phyloP scores from a whole-genome alignment of 495 filamentous ascomycete genomes.

The Penicillium crystallinum region DNA sequence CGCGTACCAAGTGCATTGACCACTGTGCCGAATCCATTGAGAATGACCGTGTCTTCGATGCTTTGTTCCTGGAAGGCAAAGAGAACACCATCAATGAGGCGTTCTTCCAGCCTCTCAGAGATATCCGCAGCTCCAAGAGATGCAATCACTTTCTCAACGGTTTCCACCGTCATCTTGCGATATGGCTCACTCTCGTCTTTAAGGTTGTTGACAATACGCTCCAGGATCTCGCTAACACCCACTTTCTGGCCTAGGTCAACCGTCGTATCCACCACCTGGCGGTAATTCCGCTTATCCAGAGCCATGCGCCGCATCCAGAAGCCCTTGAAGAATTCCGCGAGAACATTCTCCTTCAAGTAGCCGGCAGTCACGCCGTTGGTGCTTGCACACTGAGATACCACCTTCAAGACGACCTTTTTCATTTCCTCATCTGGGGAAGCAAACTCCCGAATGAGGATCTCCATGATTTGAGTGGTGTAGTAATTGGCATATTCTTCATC shows the following conservation, averaged over 20 bases:
- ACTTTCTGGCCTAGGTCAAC: slow-evolving; percentile 97
- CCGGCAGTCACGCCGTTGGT: slow-evolving; percentile 91
- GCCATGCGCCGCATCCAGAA: slow-evolving; percentile 99
- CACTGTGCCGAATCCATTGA: slow-evolving; percentile 98
- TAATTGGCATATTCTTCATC: slow-evolving; percentile 99
- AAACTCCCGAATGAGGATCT: slow-evolving; percentile 93
- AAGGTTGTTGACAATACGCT: slow-evolving; percentile 86
- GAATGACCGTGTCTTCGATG: slow-evolving; percentile 90
- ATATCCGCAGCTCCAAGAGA: slow-evolving; percentile 91
- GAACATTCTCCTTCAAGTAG: slow-evolving; percentile 91
- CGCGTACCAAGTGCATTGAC: slow-evolving; percentile 92
- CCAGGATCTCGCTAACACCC: slow-evolving; percentile 89
- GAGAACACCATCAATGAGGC: slow-evolving; percentile 93
- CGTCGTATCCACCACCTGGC: slow-evolving; percentile 96
- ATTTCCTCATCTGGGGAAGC: slow-evolving; percentile 97
- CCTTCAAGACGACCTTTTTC: slow-evolving; percentile 98
- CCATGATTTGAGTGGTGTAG: slow-evolving; percentile 98
- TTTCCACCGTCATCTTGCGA: slow-evolving; percentile 98
- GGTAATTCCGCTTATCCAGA: slow-evolving; percentile 91
- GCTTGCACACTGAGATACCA: slow-evolving; percentile 92
- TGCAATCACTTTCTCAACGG: slow-evolving; percentile 90
- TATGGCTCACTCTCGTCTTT: slow-evolving; percentile 99
- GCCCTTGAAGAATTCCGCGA: slow-evolving; percentile 95
- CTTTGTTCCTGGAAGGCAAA: slow-evolving; percentile 98
- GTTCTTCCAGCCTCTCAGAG: slow-evolving; percentile 84